A percentile compares a stretch with the other conserved stretches of the same genome.
Conservation (phyloP, 371 early-diverging fungal genomes). For the Lichtheimia corymbifera region DNA sequence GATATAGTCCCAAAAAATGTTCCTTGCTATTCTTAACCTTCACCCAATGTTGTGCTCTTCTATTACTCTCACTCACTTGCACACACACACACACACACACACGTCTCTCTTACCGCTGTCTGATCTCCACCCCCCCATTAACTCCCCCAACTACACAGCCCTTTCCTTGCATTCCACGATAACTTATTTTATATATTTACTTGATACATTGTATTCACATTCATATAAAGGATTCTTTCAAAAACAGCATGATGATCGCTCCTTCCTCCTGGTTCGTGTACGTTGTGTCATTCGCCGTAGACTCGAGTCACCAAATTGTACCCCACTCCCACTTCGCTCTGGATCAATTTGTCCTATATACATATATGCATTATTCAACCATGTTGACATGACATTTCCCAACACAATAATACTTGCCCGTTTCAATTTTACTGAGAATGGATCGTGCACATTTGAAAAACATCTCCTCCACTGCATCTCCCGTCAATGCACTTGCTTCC, state of each 20-base stretch:
- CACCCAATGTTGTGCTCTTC: not conserved
- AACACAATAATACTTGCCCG: conserved; percentile 31
- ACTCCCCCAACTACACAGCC: not conserved
- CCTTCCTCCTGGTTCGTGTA: conserved; percentile 54
- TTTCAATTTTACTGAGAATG: conserved; percentile 62
- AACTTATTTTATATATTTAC: too few relatives aligned
- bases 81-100: not conserved
- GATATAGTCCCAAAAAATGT: not conserved
- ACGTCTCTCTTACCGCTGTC: not conserved
- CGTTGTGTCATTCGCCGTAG: conserved; percentile 63
- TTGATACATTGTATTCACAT: too few relatives aligned
- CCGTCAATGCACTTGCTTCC: conserved; percentile 63
- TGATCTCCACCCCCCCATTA: not conserved
- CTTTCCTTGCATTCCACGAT: not conserved
- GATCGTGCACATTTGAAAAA: conserved; percentile 65
- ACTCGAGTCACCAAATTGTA: conserved; percentile 66
- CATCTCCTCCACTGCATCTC: conserved; percentile 63
- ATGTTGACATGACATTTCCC: not conserved
- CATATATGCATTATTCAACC: not conserved
- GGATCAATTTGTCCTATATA: conserved; percentile 58
- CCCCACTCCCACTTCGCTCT: conserved; percentile 63
- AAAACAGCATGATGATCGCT: conserved; percentile 58
- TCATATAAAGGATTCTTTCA: conserved; percentile 11
- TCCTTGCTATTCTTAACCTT: too few relatives aligned
- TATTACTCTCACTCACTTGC: not conserved